Conservation (phyloP, 148 eudicot species). For the Nepenthes gracilis region DNA sequence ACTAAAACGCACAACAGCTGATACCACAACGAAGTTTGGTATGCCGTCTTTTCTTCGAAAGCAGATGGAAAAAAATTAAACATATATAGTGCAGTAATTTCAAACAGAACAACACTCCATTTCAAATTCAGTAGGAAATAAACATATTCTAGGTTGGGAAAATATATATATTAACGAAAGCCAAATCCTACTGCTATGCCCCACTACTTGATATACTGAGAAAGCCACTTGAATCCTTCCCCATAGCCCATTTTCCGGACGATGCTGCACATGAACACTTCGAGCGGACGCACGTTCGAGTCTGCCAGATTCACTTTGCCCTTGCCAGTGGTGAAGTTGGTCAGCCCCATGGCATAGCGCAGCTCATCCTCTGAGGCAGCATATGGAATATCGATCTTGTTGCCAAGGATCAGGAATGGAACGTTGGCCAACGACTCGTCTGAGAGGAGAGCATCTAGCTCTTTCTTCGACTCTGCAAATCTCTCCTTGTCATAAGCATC, state of each 20-base stretch:
- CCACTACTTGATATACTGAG: conserved; percentile 66
- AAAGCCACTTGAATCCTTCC: conserved; percentile 85
- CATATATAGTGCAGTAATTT: not conserved
- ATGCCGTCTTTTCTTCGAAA: no score
- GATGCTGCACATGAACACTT: conserved; percentile 86
- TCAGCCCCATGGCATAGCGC: conserved; percentile 49
- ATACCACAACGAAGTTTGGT: no score
- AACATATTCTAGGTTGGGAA: conserved; percentile 3
- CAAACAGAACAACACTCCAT: conserved; percentile 18
- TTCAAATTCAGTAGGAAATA: conserved; percentile 11
- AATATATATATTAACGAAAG: not conserved
- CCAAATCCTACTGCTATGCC: not conserved
- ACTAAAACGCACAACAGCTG: no score
- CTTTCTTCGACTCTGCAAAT: conserved; percentile 75
- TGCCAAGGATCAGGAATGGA: conserved; percentile 72
- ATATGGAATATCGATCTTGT: conserved; percentile 78
- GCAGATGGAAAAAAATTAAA: no score
- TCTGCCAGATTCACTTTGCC: conserved; percentile 64
- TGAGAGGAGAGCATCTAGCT: conserved; percentile 76
- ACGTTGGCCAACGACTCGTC: conserved; percentile 68
- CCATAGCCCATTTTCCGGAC: conserved; percentile 91
- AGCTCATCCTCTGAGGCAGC: conserved; percentile 87
- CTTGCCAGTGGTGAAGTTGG: conserved; percentile 67
- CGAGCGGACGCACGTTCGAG: conserved; percentile 66
- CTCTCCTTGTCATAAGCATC: conserved; percentile 82